These are phyloP conservation scores for Achaetomiella virescens DNA, from an alignment of 495 filamentous ascomycete species.

Conservation along the genomic window DNA sequence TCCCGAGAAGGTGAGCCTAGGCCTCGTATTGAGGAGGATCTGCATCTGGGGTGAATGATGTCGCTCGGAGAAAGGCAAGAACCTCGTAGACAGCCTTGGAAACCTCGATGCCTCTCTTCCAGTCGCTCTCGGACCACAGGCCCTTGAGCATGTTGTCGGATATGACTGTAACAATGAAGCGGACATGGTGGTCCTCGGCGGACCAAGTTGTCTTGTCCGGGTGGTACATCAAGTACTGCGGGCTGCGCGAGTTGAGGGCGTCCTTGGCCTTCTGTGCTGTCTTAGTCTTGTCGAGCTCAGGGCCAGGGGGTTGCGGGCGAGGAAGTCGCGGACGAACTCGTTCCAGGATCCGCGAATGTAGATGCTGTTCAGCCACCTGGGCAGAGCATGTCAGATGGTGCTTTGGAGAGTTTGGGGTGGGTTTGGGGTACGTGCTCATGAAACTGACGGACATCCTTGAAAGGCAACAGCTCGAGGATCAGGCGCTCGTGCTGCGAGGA, in stretches of 20 bases:
- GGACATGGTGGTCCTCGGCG: conserved; percentile 27
- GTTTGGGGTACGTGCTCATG: conserved; percentile 17
- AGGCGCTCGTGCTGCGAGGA: conserved; percentile 29
- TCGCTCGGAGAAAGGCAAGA: conserved; percentile 23
- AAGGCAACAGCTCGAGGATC: conserved; percentile 30
- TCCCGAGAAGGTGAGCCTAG: background rate
- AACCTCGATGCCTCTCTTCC: conserved; percentile 19
- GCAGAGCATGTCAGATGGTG: background rate
- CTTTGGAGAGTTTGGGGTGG: background rate
- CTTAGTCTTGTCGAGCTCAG: conserved; percentile 26
- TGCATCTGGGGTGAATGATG: background rate
- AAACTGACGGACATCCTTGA: conserved; percentile 23
- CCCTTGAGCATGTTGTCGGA: conserved; percentile 23
- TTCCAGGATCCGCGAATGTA: conserved; percentile 28
- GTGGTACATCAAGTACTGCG: conserved; percentile 25
- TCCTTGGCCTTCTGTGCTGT: conserved; percentile 20
- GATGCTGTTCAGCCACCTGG: conserved; percentile 22
- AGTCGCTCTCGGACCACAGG: conserved; percentile 26
- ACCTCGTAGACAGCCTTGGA: conserved; percentile 27
- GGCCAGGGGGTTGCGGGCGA: conserved; percentile 12
- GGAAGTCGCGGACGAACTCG: conserved; percentile 27
- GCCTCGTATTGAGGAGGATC: conserved; percentile 20
- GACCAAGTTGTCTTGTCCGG: conserved; percentile 27
- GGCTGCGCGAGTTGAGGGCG: conserved; percentile 20
- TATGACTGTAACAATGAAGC: conserved; percentile 28